Evolutionary conservation across 163 green algal species (phyloP), one percentile per base, ranked within the genome.

Genomic region (Volvox carteri): DNA sequence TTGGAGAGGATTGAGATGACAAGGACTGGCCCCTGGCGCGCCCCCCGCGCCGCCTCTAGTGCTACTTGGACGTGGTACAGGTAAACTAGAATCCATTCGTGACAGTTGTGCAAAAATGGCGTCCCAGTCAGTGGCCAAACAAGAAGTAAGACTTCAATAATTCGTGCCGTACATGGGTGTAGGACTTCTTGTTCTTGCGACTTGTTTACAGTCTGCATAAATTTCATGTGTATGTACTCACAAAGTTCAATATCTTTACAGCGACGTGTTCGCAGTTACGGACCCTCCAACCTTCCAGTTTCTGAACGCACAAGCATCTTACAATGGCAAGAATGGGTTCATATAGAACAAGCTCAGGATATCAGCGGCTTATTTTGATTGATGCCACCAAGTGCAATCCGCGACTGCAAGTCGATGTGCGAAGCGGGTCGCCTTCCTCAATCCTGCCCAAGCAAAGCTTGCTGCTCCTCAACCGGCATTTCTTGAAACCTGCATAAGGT

Each of bases 1-100:
- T n/a, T 76, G 65, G 41, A 87, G 80, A 33, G 80, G 80, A 78
- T 78, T 78, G 8, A 86, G 58, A 70, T 77, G 79, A 78, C 28
- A 67, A 39, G 77, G 65, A 42, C 58, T 78, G 23, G 78, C 58
- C 25, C 78, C 60, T 11, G 44, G 62, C 44, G 44, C 56, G 4
- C 62, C 65, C 44, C 80, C 62, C 8, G 25, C 30, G 14, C n/a
- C 62, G 9, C 44, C 62, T 65, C 62, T 50, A 37, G 78, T 58
- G 37, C 23, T 86, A 41, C 16, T 86, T 44, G 54, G 56, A 23
- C 56, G 78, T 25, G 56, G 39, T 73, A 75, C 42, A 3, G 78
- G 77, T 42, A 85, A 56, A 25, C 77, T 85, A 23, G 35, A 68
- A 8, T 85, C 77, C 77, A 85, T 85, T 85, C 12, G 37, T 74